Evolutionary conservation across 2,329 filamentous ascomycete genomes (phyloP).

Genomic region (Lasiodiplodia gonubiensis): DNA sequence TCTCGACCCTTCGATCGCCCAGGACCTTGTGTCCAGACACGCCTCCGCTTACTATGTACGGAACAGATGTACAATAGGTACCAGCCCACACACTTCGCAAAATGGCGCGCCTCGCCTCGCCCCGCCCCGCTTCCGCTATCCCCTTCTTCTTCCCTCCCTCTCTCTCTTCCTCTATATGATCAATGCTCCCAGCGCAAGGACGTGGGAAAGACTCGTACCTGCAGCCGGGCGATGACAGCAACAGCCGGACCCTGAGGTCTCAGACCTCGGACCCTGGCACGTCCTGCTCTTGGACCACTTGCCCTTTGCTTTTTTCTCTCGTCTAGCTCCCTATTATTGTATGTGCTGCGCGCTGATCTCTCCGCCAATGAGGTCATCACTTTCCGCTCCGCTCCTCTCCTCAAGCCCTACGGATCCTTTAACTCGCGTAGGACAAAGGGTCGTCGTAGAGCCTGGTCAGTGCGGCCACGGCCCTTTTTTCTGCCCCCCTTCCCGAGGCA

Average conservation of each 20-base stretch:
- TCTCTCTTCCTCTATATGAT: background rate
- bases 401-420: no score
- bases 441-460: constrained; percentile 6
- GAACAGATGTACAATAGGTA: background rate
- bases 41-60: background rate
- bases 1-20: background rate
- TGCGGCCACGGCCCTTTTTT: constrained; percentile 9
- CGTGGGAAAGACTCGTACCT: constrained; percentile 4
- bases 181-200: background rate
- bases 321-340: background rate
- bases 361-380: background rate
- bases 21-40: constrained; percentile 2
- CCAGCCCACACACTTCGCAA: no score
- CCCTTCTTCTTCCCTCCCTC: background rate
- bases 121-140: constrained; percentile 13
- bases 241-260: constrained; percentile 12
- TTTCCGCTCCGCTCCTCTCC: background rate
- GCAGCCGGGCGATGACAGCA: background rate
- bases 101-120: constrained; percentile 5
- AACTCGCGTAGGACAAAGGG: background rate
- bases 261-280: background rate
- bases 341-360: background rate
- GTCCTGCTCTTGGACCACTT: background rate
- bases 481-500: background rate
- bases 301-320: background rate